Percentiles rank a stretch among this genome's conserved stretches.
phyloP scores from a whole-genome alignment of 2,329 filamentous ascomycete species.

The Venturia nashicola region DNA sequence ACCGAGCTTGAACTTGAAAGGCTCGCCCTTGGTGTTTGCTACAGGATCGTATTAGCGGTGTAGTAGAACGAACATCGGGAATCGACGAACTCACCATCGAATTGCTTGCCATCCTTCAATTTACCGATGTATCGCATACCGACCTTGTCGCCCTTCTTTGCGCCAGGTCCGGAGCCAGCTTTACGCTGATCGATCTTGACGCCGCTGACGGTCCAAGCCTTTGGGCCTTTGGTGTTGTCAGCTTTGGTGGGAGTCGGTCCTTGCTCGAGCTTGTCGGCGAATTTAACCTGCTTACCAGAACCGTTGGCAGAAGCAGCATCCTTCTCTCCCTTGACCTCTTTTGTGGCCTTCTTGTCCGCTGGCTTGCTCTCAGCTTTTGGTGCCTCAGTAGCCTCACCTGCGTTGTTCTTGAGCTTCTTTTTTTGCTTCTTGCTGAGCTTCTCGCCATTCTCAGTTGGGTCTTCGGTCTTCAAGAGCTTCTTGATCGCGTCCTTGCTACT shows the following conservation, averaged over 20 bases:
- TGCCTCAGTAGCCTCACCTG: constrained; percentile 64
- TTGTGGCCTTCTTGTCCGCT: constrained; percentile 59
- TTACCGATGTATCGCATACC: constrained; percentile 98
- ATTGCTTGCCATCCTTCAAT: constrained; percentile 81
- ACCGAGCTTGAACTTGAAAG: constrained; percentile 91
- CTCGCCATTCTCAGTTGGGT: constrained; percentile 42
- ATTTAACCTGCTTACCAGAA: constrained; percentile 20
- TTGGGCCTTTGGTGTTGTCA: constrained; percentile 46
- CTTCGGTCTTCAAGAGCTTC: constrained; percentile 49
- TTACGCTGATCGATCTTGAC: constrained; percentile 96
- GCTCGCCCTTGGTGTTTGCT: constrained; percentile 99
- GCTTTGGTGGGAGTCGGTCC: constrained; percentile 53
- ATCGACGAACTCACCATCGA: constrained; percentile 58
- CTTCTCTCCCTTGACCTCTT: constrained; percentile 77
- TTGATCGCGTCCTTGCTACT: constrained; percentile 49
- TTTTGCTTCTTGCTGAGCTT: constrained; percentile 92
- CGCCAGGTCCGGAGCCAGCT: constrained; percentile 67
- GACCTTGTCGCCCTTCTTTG: constrained; percentile 82
- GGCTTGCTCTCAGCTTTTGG: constrained; percentile 40
- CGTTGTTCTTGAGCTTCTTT: constrained; percentile 99
- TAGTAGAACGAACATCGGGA: not conserved
- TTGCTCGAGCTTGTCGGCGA: constrained; percentile 59
- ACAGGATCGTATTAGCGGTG: constrained; percentile 9
- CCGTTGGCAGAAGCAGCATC: constrained; percentile 21
- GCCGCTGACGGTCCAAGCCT: constrained; percentile 57